These are phyloP conservation scores for Rhodocollybia butyracea DNA, from an alignment of 768 basidiomycete genomes.

Conservation along the genomic window DNA sequence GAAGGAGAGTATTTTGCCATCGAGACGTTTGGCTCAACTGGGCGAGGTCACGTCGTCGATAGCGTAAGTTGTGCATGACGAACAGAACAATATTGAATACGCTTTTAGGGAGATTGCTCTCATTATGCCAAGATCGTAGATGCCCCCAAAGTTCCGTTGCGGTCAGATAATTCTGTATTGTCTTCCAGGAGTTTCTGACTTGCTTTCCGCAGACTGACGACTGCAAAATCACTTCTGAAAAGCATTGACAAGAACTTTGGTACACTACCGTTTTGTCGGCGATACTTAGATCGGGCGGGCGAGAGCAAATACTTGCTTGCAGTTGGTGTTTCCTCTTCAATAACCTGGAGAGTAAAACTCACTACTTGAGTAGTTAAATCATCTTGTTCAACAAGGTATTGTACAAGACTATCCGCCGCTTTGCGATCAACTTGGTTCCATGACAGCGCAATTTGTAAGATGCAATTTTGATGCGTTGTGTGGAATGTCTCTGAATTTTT, in stretches of 20 bases:
- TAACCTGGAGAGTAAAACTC: not conserved
- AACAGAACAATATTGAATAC: not conserved
- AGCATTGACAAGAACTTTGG: slow-evolving; percentile 92
- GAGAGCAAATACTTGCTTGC: slow-evolving; percentile 93
- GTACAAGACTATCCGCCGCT: slow-evolving; percentile 85
- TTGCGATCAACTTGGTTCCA: slow-evolving; percentile 77
- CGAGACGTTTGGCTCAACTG: slow-evolving; percentile 98
- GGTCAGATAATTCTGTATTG: slow-evolving; percentile 43
- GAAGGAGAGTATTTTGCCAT: slow-evolving; percentile 99
- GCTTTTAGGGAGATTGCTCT: slow-evolving; percentile 78
- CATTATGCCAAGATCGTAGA: slow-evolving; percentile 82
- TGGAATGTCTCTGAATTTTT: not conserved
- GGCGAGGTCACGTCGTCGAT: slow-evolving; percentile 84
- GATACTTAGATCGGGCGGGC: slow-evolving; percentile 90
- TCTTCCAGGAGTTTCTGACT: not conserved
- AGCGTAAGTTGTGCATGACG: slow-evolving; percentile 40
- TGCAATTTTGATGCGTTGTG: slow-evolving; percentile 1
- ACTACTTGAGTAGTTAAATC: slow-evolving; percentile 60
- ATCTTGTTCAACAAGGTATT: slow-evolving; percentile 83
- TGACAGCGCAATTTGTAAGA: slow-evolving; percentile 92
- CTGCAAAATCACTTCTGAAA: slow-evolving; percentile 82
- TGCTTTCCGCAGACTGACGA: slow-evolving; percentile 53
- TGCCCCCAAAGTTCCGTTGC: slow-evolving; percentile 68
- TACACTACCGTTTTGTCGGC: slow-evolving; percentile 90
- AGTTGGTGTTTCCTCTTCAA: slow-evolving; percentile 38